Base-by-base conservation (phyloP, 306 rosid species). In the Gillenia trifoliata region DNA sequence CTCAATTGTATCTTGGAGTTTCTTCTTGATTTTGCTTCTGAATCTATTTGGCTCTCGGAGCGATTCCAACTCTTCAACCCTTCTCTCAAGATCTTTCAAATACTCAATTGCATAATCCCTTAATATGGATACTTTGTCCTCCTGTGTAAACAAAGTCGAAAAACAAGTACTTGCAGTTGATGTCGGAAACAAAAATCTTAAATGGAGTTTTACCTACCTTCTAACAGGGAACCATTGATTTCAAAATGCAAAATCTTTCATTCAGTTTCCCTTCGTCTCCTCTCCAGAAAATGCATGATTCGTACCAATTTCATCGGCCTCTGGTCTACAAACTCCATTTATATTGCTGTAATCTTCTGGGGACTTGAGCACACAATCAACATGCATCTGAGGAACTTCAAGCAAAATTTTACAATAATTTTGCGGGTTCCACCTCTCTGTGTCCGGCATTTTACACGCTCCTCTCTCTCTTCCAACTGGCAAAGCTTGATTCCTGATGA, bases 111-210 rank as follows among this genome's bases (percentile, higher is more conserved):
- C 93, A 72, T 86, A 87, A 49, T 90, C 97, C n/a, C n/a, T n/a
- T 38, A 92, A 88, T 76, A 92, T 90, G 23, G 97, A 85, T 64
- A 92, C 88, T 81, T 88, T 88, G 85, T 92, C 97, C 50, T 90
- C 97, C 97, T 90, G 86, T 70, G 79, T 5, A 73, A 77, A 62
- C 77, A 62, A 55, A 59, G 77, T 33, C 36, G 20, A 30, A 36
- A 64, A 45, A 20, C 71, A 38, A 33, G 5, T 17, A 78, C 22
- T 54, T 43, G 41, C 45, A 64, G 20, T 41, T 77, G 47, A 43
- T 29, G 38, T 49, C 65, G 3, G 30, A 31, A 3, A 29, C 36
- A 36, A 79, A 75, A 57, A 65, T n/a, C 25, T 76, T 11, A 41
- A 19, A 65, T 55, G 25, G 17, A 49, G 75, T 69, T 64, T 52